Conservation (phyloP, 495 filamentous ascomycete species). For the Staphylotrichum tortipilum region DNA sequence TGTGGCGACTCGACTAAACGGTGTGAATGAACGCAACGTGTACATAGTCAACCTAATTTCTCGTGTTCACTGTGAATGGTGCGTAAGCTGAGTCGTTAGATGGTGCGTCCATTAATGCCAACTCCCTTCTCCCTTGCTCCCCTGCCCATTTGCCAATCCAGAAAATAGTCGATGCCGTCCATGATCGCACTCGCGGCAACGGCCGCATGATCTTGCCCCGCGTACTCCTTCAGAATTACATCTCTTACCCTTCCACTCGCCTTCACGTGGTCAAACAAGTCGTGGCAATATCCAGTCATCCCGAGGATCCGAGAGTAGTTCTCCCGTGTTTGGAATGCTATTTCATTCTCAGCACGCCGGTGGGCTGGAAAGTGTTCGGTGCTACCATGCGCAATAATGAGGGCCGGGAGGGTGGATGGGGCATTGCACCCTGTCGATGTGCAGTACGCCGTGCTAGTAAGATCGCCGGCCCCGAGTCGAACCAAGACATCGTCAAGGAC, state of each 20-base stretch:
- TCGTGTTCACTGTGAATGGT: too few species aligned
- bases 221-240: slow-evolving; percentile 17
- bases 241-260: slow-evolving; percentile 14
- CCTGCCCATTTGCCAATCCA: slow-evolving; percentile 22
- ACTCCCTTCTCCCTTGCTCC: too few species aligned
- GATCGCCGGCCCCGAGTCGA: slow-evolving; percentile 3
- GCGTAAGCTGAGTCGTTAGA: too few species aligned
- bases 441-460: neutral
- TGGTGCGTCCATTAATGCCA: too few species aligned
- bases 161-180: slow-evolving; percentile 22
- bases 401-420: neutral
- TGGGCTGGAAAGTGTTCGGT: slow-evolving; percentile 16
- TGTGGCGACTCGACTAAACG: slow-evolving; percentile 14
- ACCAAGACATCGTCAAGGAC: slow-evolving; percentile 11
- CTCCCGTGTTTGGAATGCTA: slow-evolving; percentile 12
- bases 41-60: too few species aligned
- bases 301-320: neutral
- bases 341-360: slow-evolving; percentile 15
- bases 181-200: slow-evolving; percentile 17
- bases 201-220: slow-evolving; percentile 15
- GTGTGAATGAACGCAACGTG: too few species aligned
- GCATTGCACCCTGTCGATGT: neutral
- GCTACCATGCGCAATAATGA: slow-evolving; percentile 13
- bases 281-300: slow-evolving; percentile 14
- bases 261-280: slow-evolving; percentile 13